These are phyloP conservation scores for Phylloboletellus chloephorus DNA, from an alignment of 1,284 basidiomycete genomes.

Conservation along the genomic window DNA sequence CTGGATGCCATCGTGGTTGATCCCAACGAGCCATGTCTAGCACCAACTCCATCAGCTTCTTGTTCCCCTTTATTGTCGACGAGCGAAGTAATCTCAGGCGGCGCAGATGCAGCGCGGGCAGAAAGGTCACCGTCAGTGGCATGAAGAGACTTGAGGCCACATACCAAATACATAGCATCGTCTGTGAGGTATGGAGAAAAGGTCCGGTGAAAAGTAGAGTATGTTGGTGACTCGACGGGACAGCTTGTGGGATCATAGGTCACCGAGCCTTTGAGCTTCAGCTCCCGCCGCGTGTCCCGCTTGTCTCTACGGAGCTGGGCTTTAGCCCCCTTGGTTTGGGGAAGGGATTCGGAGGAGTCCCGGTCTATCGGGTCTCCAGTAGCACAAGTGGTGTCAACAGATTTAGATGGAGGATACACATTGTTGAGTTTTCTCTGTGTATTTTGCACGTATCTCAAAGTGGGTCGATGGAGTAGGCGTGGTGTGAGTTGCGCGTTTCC, in stretches of 20 bases:
- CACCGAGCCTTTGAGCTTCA: conserved; percentile 31
- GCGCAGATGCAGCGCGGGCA: too few species aligned
- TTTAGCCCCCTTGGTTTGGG: conserved; percentile 28
- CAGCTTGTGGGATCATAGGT: conserved; percentile 17
- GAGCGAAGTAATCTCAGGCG: too few species aligned
- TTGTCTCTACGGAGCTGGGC: conserved; percentile 40
- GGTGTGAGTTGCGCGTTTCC: conserved; percentile 33
- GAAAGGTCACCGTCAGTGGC: conserved; percentile 19
- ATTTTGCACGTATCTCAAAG: conserved; percentile 3
- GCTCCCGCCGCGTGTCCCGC: conserved; percentile 46
- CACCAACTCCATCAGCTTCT: neutral
- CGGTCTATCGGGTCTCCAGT: neutral
- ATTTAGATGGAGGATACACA: conserved; percentile 8
- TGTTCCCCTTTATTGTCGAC: conserved; percentile 10
- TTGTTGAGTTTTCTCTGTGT: conserved; percentile 13
- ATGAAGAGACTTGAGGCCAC: conserved; percentile 31
- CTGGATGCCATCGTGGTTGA: conserved; percentile 1
- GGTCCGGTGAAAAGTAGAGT: conserved; percentile 17
- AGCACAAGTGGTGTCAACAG: neutral
- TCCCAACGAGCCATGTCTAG: neutral
- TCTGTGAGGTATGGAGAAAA: conserved; percentile 12
- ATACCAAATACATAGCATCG: conserved; percentile 18
- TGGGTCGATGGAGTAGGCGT: conserved; percentile 15
- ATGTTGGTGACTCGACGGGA: neutral
- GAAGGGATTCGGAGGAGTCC: neutral